A percentile compares a stretch with the other conserved stretches of the same genome.
These are phyloP conservation scores for Neckera pumila DNA, from an alignment of 225 moss, liverwort and hornwort genomes.

Conservation along the genomic window DNA sequence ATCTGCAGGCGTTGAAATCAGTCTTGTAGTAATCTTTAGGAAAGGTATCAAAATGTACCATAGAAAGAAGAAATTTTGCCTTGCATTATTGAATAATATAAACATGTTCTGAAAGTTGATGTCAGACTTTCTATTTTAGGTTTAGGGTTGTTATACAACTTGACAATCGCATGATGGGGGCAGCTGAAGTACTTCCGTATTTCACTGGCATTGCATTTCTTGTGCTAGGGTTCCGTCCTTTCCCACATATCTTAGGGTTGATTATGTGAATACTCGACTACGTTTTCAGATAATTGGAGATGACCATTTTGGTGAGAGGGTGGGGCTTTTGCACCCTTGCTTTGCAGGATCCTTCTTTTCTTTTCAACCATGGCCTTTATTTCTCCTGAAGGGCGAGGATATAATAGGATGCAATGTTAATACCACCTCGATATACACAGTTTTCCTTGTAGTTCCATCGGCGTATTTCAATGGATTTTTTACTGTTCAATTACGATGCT, in stretches of 20 bases:
- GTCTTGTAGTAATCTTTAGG: neutral
- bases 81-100: neutral
- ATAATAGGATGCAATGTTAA: too few species aligned
- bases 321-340: neutral
- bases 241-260: neutral
- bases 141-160: neutral
- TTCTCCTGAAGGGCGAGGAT: neutral
- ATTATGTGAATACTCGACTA: neutral
- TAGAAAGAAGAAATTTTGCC: neutral
- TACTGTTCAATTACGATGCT: neutral
- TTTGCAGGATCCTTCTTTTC: neutral
- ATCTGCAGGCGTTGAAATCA: neutral
- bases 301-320: neutral
- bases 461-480: neutral
- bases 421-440: neutral
- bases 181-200: neutral
- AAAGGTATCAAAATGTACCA: neutral
- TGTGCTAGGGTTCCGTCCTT: neutral
- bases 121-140: neutral
- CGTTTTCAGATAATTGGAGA: neutral
- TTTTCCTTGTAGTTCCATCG: neutral
- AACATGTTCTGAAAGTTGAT: neutral
- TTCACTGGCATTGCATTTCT: neutral
- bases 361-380: neutral
- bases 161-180: neutral